Evolutionary conservation across 495 filamentous ascomycete genomes (phyloP).

Genomic region (Echria macrotheca): DNA sequence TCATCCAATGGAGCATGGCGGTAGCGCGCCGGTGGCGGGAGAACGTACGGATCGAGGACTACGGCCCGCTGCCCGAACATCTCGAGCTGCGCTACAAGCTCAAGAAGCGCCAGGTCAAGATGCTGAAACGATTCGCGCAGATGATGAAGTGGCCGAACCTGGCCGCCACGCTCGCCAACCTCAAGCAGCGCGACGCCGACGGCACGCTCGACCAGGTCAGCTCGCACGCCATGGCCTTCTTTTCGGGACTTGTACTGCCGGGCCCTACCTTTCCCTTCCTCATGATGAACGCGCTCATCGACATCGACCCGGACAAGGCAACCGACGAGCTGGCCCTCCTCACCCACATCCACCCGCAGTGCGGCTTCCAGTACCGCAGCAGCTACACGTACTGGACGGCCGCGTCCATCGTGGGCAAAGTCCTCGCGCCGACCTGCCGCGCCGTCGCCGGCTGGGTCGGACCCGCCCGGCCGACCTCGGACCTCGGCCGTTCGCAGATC

Average conservation of each 20-base stretch:
- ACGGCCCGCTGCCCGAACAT: slow-evolving; percentile 34
- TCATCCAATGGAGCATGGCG: slow-evolving; percentile 63
- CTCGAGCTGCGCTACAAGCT: slow-evolving; percentile 56
- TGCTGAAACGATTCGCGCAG: slow-evolving; percentile 59
- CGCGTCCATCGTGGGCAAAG: slow-evolving; percentile 64
- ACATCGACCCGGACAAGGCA: slow-evolving; percentile 58
- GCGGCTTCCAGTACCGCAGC: slow-evolving; percentile 66
- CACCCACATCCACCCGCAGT: slow-evolving; percentile 54
- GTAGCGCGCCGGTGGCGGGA: slow-evolving; percentile 64
- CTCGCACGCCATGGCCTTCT: slow-evolving; percentile 66
- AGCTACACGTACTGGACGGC: slow-evolving; percentile 67
- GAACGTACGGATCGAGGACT: slow-evolving; percentile 54
- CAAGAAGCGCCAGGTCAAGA: slow-evolving; percentile 52
- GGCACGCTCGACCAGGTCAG: slow-evolving; percentile 53
- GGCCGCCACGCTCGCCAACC: slow-evolving; percentile 50
- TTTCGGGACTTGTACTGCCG: slow-evolving; percentile 62
- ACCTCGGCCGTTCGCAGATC: slow-evolving; percentile 58
- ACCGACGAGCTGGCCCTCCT: slow-evolving; percentile 56
- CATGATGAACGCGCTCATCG: slow-evolving; percentile 66
- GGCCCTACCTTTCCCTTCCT: slow-evolving; percentile 65
- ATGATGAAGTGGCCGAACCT: slow-evolving; percentile 73
- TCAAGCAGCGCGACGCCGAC: slow-evolving; percentile 52
- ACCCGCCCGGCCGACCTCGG: slow-evolving; percentile 55
- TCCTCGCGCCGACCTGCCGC: slow-evolving; percentile 68
- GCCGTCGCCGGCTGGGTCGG: slow-evolving; percentile 67